Base-by-base conservation (phyloP, 306 rosid genomes). In the Gynostemma pentaphyllum region DNA sequence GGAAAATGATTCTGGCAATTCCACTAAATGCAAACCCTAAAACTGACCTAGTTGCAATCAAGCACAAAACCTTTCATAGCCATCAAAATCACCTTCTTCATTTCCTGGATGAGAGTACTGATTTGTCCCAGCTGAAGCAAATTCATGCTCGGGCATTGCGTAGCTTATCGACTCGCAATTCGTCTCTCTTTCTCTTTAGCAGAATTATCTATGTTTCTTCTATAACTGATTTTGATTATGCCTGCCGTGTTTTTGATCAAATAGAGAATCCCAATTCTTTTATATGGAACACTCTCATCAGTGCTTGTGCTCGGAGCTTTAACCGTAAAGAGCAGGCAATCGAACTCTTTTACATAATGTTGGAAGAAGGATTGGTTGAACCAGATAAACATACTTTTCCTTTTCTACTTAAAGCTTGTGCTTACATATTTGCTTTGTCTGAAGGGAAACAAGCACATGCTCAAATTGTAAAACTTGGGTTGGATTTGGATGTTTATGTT, bases 81-180 rank as follows among this genome's bases (percentile, higher is more conserved):
- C 65, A 37, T 30, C 75, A 71, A 30, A 47, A 27, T 56, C 75
- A 48, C 71, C 83, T 87, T 54, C 72, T 82, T 74, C 80, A 72
- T 19, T 64, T 90, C 24, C 28, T 87, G 28, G 79, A 59, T 46
- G 12, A 83, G 34, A 49, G 81, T 7, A 69, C 66, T 1, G 5
- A 45, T 41, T 72, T 85, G 69, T 51, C 87, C 36, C 77, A 67
- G 8, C 79, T 90, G 62, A 83, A 83, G 66, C 95, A 85, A 72
- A 83, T 90, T 5, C 97, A 87, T 54, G 90, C 91, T n/a, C 91
- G 74, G 48, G 67, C 77, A 23, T 72, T 90, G 32, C 97, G 97
- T 21, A 68, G 84, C 50, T 66, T 72, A 13, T 59, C 82, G 12
- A 22, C 71, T 71, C 30, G 45, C 60, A 68, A 74, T 50, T 79